Conservation (phyloP, 225 moss, liverwort and hornwort genomes). For the Marchantia paleacea region DNA sequence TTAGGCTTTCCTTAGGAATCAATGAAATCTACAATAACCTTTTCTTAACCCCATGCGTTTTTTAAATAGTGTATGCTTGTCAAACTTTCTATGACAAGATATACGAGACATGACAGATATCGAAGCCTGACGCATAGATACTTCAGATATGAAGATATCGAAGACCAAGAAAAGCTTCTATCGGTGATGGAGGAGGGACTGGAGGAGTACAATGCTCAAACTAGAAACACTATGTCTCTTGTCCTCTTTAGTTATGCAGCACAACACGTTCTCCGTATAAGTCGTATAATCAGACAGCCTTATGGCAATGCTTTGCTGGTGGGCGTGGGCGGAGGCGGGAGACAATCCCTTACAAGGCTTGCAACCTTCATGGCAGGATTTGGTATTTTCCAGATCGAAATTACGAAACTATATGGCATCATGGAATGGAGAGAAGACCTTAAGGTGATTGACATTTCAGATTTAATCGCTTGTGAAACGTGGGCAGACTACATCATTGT, state of each 20-base stretch:
- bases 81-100: not conserved
- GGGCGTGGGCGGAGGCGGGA: conserved; percentile 77
- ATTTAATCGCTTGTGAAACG: not conserved
- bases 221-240: conserved; percentile 66
- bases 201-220: conserved; percentile 73
- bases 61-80: not conserved
- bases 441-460: conserved; percentile 39
- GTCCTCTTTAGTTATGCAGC: conserved; percentile 80
- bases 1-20: not conserved
- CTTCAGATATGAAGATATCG: conserved; percentile 68
- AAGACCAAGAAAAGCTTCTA: conserved; percentile 57
- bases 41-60: not conserved
- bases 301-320: conserved; percentile 82
- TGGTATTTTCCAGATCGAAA: conserved; percentile 71
- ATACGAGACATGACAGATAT: not conserved
- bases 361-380: conserved; percentile 82
- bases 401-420: conserved; percentile 67
- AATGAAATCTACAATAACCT: not conserved
- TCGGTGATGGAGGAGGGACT: conserved; percentile 59
- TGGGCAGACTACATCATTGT: not conserved
- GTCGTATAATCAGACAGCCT: conserved; percentile 83
- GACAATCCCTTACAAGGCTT: conserved; percentile 72
- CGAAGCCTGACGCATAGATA: not conserved
- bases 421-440: conserved; percentile 82
- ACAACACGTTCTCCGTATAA: conserved; percentile 72